Conservation (phyloP, 2,329 filamentous ascomycete species). For the Arthrocladium fulminans region DNA sequence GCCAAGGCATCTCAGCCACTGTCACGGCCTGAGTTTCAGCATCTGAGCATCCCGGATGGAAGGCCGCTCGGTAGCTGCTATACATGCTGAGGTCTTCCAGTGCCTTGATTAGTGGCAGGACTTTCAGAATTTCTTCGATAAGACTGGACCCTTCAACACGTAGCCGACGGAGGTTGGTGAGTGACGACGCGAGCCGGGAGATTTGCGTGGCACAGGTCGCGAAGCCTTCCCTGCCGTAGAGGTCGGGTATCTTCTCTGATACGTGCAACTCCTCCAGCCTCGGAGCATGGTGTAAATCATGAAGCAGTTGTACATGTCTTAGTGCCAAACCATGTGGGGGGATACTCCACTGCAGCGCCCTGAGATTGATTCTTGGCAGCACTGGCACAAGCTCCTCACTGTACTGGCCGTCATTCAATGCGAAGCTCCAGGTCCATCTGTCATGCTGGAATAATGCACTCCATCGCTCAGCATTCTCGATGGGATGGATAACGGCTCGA, state of each 20-base stretch:
- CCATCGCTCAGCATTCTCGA: neutral
- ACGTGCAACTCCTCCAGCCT: slow-evolving; percentile 1
- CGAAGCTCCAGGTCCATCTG: slow-evolving; percentile 1
- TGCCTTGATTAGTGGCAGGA: slow-evolving; percentile 24
- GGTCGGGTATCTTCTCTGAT: neutral
- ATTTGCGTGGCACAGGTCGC: neutral
- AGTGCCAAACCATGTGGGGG: too few relatives aligned
- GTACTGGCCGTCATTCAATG: neutral
- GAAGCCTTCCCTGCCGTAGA: too few relatives aligned
- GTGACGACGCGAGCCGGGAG: neutral
- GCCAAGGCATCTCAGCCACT: neutral
- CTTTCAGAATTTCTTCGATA: neutral
- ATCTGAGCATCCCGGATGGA: neutral
- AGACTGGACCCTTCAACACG: neutral
- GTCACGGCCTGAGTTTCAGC: neutral
- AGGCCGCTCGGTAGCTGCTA: slow-evolving; percentile 36
- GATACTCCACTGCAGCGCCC: neutral
- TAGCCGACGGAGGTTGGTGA: neutral
- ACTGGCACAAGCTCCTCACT: neutral
- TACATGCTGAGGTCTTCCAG: slow-evolving; percentile 42
- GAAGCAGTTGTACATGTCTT: neutral
- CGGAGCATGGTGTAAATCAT: neutral
- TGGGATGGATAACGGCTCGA: neutral
- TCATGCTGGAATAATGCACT: neutral
- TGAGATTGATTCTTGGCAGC: neutral